These are phyloP conservation scores for Kodamaea fungicola DNA, from an alignment of 1,139 yeast species.

Conservation along the genomic window DNA sequence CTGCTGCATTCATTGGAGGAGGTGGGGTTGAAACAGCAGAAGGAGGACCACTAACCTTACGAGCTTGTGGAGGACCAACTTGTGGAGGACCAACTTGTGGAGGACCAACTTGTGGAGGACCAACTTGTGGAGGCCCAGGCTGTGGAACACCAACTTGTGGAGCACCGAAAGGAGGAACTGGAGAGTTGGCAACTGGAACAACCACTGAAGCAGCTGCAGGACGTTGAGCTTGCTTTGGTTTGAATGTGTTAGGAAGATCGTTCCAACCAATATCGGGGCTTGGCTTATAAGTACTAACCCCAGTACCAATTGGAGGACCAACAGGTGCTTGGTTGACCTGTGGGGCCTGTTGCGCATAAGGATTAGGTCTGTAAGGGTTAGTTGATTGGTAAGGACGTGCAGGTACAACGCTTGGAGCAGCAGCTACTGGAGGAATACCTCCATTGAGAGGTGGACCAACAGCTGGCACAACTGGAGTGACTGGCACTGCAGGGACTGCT, in stretches of 20 bases:
- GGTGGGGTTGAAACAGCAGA: slow-evolving; percentile 16
- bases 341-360: slow-evolving; percentile 24
- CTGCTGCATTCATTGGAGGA: slow-evolving; percentile 2
- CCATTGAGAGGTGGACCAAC: slow-evolving; percentile 1
- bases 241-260: slow-evolving; percentile 76
- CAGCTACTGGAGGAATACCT: slow-evolving; percentile 1
- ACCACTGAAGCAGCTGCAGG: slow-evolving; percentile 52
- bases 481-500: slow-evolving; percentile 5
- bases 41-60: slow-evolving; percentile 22
- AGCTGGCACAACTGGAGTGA: slow-evolving; percentile 8
- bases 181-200: slow-evolving; percentile 10
- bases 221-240: slow-evolving; percentile 44
- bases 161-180: slow-evolving; percentile 9
- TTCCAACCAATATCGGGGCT: slow-evolving; percentile 86
- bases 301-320: slow-evolving; percentile 10
- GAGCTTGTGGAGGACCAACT: slow-evolving; percentile 27
- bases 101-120: slow-evolving; percentile 15
- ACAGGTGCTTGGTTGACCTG: slow-evolving; percentile 17
- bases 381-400: slow-evolving; percentile 13
- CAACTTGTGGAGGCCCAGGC: slow-evolving; percentile 15
- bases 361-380: slow-evolving; percentile 28
- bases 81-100: slow-evolving; percentile 14
- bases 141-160: slow-evolving; percentile 14
- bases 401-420: slow-evolving; percentile 1
- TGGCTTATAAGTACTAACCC: slow-evolving; percentile 31